Percentiles rank a stretch among this genome's conserved stretches.
These are phyloP conservation scores for Taiozyma sp. DNA, from an alignment of 1,139 yeast species.

Conservation along the genomic window DNA sequence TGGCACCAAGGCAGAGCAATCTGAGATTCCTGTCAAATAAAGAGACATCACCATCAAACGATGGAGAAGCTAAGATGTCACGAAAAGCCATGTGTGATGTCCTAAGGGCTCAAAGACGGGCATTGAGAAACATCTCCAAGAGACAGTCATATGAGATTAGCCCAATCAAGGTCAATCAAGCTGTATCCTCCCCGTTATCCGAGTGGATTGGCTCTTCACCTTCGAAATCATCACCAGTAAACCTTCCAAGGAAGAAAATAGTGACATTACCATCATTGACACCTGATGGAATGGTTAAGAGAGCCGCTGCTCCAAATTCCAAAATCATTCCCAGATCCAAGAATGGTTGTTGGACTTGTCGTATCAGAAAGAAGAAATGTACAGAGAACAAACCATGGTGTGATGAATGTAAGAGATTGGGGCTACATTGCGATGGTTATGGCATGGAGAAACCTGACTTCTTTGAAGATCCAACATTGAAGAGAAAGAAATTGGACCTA, in stretches of 20 bases:
- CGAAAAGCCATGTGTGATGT: background rate
- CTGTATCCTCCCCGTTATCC: background rate
- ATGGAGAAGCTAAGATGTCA: background rate
- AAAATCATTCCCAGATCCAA: slow-evolving; percentile 40
- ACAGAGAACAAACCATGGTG: slow-evolving; percentile 58
- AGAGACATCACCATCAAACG: background rate
- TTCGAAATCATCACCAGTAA: background rate
- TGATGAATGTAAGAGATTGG: slow-evolving; percentile 47
- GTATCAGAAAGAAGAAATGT: slow-evolving; percentile 62
- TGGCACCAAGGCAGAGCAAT: slow-evolving; percentile 6
- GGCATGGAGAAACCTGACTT: slow-evolving; percentile 45
- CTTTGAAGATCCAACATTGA: slow-evolving; percentile 40
- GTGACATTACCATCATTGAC: background rate
- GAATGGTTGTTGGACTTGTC: slow-evolving; percentile 66
- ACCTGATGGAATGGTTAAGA: background rate
- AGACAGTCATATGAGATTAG: background rate
- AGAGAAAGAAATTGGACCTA: slow-evolving; percentile 42
- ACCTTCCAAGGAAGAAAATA: slow-evolving; percentile 2
- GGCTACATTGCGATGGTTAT: slow-evolving; percentile 50
- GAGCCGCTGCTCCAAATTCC: slow-evolving; percentile 2
- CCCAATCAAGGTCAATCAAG: background rate
- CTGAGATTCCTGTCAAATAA: slow-evolving; percentile 3
- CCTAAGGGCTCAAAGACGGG: slow-evolving; percentile 5
- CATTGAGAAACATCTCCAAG: background rate
- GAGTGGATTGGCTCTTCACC: background rate